A percentile compares a stretch with the other conserved stretches of the same genome.
These are phyloP conservation scores for Abortiporus biennis DNA, from an alignment of 1,284 basidiomycete genomes.

Conservation along the genomic window DNA sequence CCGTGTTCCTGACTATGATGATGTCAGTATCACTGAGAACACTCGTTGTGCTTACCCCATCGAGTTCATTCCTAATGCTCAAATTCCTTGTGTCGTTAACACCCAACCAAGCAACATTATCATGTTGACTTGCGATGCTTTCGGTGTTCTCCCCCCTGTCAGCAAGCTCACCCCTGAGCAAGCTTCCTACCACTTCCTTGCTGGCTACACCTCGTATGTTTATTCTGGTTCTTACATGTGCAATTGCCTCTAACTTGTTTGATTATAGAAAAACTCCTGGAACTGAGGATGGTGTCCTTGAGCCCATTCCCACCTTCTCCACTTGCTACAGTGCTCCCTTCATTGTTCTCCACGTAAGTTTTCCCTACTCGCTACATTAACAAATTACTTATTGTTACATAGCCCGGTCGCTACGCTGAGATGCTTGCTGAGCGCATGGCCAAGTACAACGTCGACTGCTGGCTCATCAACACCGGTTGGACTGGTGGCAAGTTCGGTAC, in stretches of 20 bases:
- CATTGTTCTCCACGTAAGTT: slow-evolving; percentile 79
- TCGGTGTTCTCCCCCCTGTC: slow-evolving; percentile 96
- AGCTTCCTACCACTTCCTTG: slow-evolving; percentile 96
- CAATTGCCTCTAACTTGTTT: slow-evolving; percentile 4
- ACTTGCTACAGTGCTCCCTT: slow-evolving; percentile 99
- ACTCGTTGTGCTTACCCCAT: slow-evolving; percentile 98
- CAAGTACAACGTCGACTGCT: slow-evolving; percentile 89
- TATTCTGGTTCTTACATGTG: slow-evolving; percentile 7
- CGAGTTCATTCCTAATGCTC: slow-evolving; percentile 93
- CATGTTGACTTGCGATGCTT: slow-evolving; percentile 98
- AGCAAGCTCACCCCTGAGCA: slow-evolving; percentile 91
- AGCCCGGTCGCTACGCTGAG: slow-evolving; percentile 86
- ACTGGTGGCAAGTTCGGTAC: slow-evolving; percentile 90
- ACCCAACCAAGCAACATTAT: slow-evolving; percentile 93
- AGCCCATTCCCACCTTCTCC: slow-evolving; percentile 98
- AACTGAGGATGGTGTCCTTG: slow-evolving; percentile 96
- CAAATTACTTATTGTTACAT: slow-evolving; percentile 28
- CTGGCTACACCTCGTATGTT: slow-evolving; percentile 88
- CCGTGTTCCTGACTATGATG: slow-evolving; percentile 92
- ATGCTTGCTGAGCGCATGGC: slow-evolving; percentile 98
- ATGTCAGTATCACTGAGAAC: slow-evolving; percentile 96
- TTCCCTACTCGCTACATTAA: background rate
- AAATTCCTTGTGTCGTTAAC: slow-evolving; percentile 84
- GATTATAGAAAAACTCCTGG: slow-evolving; percentile 94
- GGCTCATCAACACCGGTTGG: slow-evolving; percentile 99